A percentile compares a stretch with the other conserved stretches of the same genome.
These are phyloP conservation scores for Crithidia acanthocephali DNA, from an alignment of 208 protist species.

Conservation along the genomic window DNA sequence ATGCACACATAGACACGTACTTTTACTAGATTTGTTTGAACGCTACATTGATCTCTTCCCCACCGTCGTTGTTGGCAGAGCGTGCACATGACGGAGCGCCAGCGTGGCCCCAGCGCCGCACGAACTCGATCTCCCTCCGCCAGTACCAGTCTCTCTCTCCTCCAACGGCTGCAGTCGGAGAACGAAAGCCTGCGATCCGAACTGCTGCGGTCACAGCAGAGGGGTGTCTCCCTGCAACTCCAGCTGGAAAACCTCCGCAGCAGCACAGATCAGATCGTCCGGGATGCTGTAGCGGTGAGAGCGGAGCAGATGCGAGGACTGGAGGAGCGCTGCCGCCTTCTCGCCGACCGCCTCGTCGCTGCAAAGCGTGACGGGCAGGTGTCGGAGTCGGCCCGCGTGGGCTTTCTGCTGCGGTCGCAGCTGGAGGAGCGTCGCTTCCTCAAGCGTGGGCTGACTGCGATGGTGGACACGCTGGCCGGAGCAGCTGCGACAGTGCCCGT, in stretches of 20 bases:
- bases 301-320: slow-evolving; percentile 37
- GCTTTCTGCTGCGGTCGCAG: slow-evolving; percentile 72
- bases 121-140: slow-evolving; percentile 6
- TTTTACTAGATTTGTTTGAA: no score
- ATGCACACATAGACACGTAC: no score
- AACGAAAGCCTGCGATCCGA: slow-evolving; percentile 66
- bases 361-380: slow-evolving; percentile 56
- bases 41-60: no score
- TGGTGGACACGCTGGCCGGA: slow-evolving; percentile 42
- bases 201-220: slow-evolving; percentile 41
- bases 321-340: slow-evolving; percentile 48
- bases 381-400: slow-evolving; percentile 59
- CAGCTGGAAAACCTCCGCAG: slow-evolving; percentile 33
- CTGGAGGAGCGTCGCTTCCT: slow-evolving; percentile 76
- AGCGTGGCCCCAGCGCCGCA: background rate
- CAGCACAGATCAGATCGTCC: slow-evolving; percentile 21
- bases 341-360: slow-evolving; percentile 57
- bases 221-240: slow-evolving; percentile 23
- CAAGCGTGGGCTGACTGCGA: slow-evolving; percentile 38
- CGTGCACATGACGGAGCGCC: slow-evolving; percentile 8
- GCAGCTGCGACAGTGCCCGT: background rate
- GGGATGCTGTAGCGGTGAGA: slow-evolving; percentile 15
- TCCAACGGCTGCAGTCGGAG: slow-evolving; percentile 55
- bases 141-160: slow-evolving; percentile 14
- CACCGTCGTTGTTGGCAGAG: background rate